Percentiles rank a stretch among this genome's conserved stretches.
phyloP scores from a whole-genome alignment of 192 early-diverging fungal species.

The Coemansia umbellata region DNA sequence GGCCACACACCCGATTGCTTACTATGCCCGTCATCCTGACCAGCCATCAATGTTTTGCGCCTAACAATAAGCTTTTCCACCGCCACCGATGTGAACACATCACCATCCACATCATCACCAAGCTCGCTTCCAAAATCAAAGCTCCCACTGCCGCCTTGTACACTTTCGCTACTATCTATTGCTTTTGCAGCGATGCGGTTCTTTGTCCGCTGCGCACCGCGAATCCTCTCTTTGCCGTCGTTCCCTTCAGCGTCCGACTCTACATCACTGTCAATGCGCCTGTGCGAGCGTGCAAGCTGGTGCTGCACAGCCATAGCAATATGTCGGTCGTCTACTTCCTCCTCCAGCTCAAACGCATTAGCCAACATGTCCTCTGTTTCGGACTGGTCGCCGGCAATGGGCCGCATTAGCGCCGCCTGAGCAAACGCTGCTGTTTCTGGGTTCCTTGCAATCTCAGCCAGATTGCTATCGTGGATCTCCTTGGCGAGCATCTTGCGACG shows the following conservation, averaged over 20 bases:
- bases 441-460: constrained; percentile 44
- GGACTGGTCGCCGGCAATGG: background rate
- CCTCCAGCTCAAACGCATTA: constrained; percentile 27
- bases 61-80: constrained; percentile 44
- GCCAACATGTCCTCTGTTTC: constrained; percentile 11
- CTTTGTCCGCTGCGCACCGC: background rate
- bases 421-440: constrained; percentile 54
- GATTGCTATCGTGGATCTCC: constrained; percentile 39
- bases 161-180: too few relatives aligned
- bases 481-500: constrained; percentile 14
- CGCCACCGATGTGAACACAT: constrained; percentile 20
- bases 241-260: constrained; percentile 12
- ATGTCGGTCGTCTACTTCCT: constrained; percentile 19
- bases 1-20: constrained; percentile 5
- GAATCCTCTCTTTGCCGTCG: background rate
- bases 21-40: background rate
- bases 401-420: constrained; percentile 43
- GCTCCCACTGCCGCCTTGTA: background rate
- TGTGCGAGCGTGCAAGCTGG: constrained; percentile 11
- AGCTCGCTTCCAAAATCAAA: background rate
- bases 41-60: constrained; percentile 12
- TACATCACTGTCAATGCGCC: constrained; percentile 21
- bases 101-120: constrained; percentile 9
- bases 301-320: constrained; percentile 18
- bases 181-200: background rate